Conservation (phyloP, 2,329 filamentous ascomycete species). For the Exophiala calicioides region DNA sequence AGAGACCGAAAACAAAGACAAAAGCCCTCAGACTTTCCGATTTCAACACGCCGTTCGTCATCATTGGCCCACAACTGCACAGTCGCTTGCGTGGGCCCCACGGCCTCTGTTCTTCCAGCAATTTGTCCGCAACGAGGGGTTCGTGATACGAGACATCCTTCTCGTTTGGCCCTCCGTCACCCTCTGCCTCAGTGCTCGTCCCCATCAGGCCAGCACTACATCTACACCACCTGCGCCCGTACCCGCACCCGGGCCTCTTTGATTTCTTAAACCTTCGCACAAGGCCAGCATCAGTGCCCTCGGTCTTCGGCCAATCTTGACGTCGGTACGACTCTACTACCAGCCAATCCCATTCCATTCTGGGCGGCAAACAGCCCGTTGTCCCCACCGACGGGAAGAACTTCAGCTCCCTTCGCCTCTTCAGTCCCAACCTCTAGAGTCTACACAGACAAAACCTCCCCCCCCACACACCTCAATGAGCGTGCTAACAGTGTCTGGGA, state of each 20-base stretch:
- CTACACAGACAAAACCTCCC: constrained; percentile 6
- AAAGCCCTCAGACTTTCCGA: background rate
- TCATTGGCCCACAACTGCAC: constrained; percentile 10
- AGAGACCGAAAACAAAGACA: too few relatives aligned
- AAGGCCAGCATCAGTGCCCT: too few relatives aligned
- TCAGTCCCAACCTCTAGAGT: constrained; percentile 2
- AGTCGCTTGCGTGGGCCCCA: background rate
- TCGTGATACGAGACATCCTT: constrained; percentile 10
- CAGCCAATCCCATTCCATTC: too few relatives aligned
- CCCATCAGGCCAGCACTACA: too few relatives aligned
- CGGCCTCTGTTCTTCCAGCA: constrained; percentile 8
- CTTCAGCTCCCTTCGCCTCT: constrained; percentile 4
- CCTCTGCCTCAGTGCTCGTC: background rate
- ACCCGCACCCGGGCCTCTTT: too few relatives aligned
- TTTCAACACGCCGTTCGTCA: constrained; percentile 1
- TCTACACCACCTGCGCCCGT: background rate
- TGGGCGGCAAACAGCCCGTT: background rate
- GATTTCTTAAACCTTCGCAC: too few relatives aligned
- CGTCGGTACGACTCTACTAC: too few relatives aligned
- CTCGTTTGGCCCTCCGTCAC: background rate
- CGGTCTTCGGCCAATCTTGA: background rate
- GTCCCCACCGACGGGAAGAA: background rate
- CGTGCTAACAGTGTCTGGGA: constrained; percentile 31
- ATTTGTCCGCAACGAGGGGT: constrained; percentile 3
- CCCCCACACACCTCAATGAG: constrained; percentile 23